Base-by-base conservation (phyloP, 352 stramenopile genomes). In the Globisporangium apiculatum region DNA sequence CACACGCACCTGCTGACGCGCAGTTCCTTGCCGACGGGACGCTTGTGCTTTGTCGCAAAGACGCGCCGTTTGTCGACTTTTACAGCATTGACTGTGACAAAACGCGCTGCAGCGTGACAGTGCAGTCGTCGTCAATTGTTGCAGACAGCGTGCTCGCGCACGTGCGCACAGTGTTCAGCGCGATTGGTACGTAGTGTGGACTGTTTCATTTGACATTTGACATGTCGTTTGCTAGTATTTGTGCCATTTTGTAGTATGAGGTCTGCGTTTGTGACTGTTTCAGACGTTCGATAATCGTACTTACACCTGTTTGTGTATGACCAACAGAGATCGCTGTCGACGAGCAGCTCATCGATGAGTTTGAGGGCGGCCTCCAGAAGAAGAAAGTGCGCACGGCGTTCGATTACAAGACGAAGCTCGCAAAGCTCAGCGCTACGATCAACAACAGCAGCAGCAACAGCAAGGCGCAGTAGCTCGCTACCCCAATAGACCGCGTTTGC, bases 361-460 rank as follows among this genome's bases (percentile, higher is more conserved):
- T 87, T 7, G 78, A 92, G 42, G 78, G 75, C 41, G 79, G 78
- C 11, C 57, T 89, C 49, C 81, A 86, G 65, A 93, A 93, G 78
- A 93, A 93, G 62, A 93, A 91, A 54, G 72, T 87, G 60, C 70
- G 78, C 64, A 78, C 66, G 7, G 69, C 56, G 45, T 49, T 61
- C 42, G 56, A 73, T 38, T 81, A 69, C 69, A 81, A 78, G 60
- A 57, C 55, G 54, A 77, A 78, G 60, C 40, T 73, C 36, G 56
- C 56, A 38, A n/a, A 48, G 48, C 31, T 55, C 48, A 48, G 56
- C 24, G 24, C 24, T 31, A 31, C 46, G 45, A 57, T 31, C 14
- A 17, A 24, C 45, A n/a, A n/a, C n/a, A 17, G 43, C 43, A 48
- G 45, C 45, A 24, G 12, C 45, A 48, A 15, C 7, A n/a, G 42